Base-by-base conservation (phyloP, 306 rosid genomes). In the Fagus crenata region DNA sequence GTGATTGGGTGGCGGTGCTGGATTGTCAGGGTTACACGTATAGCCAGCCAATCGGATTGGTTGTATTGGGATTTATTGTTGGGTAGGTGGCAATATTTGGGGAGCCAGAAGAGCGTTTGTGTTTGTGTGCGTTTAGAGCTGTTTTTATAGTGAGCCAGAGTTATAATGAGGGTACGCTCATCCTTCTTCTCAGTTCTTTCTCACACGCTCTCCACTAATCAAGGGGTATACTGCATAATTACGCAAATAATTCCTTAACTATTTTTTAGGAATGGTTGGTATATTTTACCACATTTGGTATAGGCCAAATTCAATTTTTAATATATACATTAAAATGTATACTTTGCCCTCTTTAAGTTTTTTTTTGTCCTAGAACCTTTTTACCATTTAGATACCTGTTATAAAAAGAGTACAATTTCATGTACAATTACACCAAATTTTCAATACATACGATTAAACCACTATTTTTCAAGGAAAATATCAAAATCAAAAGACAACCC, bases 41-140 rank as follows among this genome's bases (percentile, higher is more conserved):
- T 41, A 5, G 18, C 14, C n/a, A 37, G 71, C 84, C 87, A 60
- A 80, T 84, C 49, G 15, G 2, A 53, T 68, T n/a, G 37, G 6
- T 5, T 1, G 51, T 31, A 33, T 3, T 54, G 0, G 43, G 43
- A 28, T 69, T n/a, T 8, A 42, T 0, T 0, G 9, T 12, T 31
- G 14, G 42, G 1, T 13, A 76, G 64, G 79, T 80, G 81, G 81
- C 74, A 36, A 14, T 2, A 1, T 3, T 46, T 3, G 3, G 0
- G 39, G 2, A n/a, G 80, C 82, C 78, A 72, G 78, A 72, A 15
- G 13, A 3, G 4, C 0, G 53, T 41, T 0, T 1, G 0, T 32
- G 13, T n/a, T 11, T 8, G 42, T 2, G 18, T 7, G n/a, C 46
- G 37, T 11, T 28, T 18, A 41, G 18, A 53, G 4, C 6, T 11